A percentile compares a stretch with the other conserved stretches of the same genome.
Conservation (phyloP, 2,329 filamentous ascomycete species). For the Botrytis sinoallii region DNA sequence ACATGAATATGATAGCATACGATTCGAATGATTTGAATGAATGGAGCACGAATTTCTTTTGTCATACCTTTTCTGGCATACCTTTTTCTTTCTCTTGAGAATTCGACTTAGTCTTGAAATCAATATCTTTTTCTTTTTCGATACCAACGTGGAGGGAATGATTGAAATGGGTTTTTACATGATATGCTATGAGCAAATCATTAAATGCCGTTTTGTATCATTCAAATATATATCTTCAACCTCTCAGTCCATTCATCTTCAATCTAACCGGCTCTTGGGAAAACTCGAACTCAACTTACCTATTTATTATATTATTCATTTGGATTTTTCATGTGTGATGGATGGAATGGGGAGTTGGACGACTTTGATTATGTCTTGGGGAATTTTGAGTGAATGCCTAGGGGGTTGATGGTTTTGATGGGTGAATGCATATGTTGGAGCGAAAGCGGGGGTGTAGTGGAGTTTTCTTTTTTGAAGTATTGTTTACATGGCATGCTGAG, state of each 20-base stretch:
- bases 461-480: neutral
- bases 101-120: neutral
- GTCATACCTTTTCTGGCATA: conserved; percentile 16
- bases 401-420: neutral
- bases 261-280: conserved; percentile 8
- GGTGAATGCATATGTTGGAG: neutral
- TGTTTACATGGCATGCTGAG: conserved; percentile 4
- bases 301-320: conserved; percentile 11
- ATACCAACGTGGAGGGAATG: neutral
- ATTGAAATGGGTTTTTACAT: neutral
- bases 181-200: neutral
- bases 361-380: conserved; percentile 7
- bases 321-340: conserved; percentile 11
- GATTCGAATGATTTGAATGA: conserved; percentile 16
- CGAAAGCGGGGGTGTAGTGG: conserved; percentile 1
- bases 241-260: neutral
- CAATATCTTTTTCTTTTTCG: neutral
- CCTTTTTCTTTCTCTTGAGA: conserved; percentile 2
- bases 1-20: conserved; percentile 14
- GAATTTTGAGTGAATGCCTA: neutral
- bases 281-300: neutral
- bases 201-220: neutral
- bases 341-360: neutral
- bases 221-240: neutral
- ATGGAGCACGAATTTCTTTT: conserved; percentile 19